These are phyloP conservation scores for Colletotrichum spaethianum DNA, from an alignment of 2,329 filamentous ascomycete genomes.

Conservation along the genomic window DNA sequence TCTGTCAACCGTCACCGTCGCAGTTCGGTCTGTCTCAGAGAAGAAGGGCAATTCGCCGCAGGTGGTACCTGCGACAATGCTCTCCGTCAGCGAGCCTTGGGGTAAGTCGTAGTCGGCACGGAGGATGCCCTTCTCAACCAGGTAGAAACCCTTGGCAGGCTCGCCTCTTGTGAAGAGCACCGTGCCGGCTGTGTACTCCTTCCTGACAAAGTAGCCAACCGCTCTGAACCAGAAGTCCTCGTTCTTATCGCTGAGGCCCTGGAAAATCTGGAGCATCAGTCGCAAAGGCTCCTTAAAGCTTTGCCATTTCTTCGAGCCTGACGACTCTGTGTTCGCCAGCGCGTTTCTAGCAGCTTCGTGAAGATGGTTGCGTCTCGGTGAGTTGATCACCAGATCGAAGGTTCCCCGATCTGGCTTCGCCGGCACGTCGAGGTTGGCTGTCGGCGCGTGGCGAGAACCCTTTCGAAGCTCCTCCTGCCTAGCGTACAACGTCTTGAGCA, in stretches of 20 bases:
- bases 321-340: slow-evolving; percentile 75
- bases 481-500: slow-evolving; percentile 85
- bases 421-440: slow-evolving; percentile 65
- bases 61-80: slow-evolving; percentile 93
- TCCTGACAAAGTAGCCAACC: slow-evolving; percentile 80
- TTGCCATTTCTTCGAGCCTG: slow-evolving; percentile 79
- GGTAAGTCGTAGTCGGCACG: slow-evolving; percentile 92
- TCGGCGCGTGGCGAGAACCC: slow-evolving; percentile 58
- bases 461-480: slow-evolving; percentile 73
- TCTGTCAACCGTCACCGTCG: slow-evolving; percentile 86
- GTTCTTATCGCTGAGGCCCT: slow-evolving; percentile 85
- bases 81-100: slow-evolving; percentile 90
- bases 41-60: slow-evolving; percentile 98
- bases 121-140: slow-evolving; percentile 90
- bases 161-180: slow-evolving; percentile 86
- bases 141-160: slow-evolving; percentile 85
- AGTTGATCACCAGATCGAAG: slow-evolving; percentile 73
- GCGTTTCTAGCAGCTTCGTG: slow-evolving; percentile 84
- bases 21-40: slow-evolving; percentile 88
- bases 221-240: slow-evolving; percentile 96
- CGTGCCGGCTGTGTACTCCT: slow-evolving; percentile 77
- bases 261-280: slow-evolving; percentile 95
- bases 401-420: slow-evolving; percentile 51
- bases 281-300: slow-evolving; percentile 91
- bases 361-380: slow-evolving; percentile 84